These are phyloP conservation scores for Fragilariopsis cylindrus DNA, from an alignment of 108 stramenopile species.

Conservation along the genomic window DNA sequence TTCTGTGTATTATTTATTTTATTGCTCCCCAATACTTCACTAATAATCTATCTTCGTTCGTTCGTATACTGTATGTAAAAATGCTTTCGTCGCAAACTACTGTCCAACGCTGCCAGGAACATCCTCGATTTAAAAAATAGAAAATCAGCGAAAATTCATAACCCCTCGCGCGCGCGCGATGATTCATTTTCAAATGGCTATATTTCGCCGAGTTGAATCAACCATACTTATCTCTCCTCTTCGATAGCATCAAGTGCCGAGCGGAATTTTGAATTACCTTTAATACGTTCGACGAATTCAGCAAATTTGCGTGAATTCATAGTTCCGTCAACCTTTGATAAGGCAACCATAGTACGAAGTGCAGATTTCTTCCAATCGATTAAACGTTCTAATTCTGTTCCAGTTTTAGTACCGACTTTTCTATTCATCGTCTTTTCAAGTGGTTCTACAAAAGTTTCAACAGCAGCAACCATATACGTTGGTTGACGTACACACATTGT, in stretches of 20 bases:
- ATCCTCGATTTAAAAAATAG: no score
- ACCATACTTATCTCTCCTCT: conserved; percentile 34
- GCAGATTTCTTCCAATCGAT: conserved; percentile 88
- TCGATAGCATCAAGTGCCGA: conserved; percentile 52
- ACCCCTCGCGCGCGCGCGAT: no score
- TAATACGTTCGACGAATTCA: conserved; percentile 63
- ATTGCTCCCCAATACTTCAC: no score
- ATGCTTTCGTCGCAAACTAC: no score
- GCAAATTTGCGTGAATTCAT: conserved; percentile 71
- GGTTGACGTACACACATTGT: conserved; percentile 71
- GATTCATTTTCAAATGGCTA: neutral
- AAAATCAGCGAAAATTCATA: no score
- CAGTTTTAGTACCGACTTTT: conserved; percentile 78
- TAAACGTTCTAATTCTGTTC: conserved; percentile 77
- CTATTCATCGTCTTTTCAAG: conserved; percentile 86
- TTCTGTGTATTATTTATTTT: no score
- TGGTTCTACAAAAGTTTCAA: conserved; percentile 71
- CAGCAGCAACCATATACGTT: conserved; percentile 55
- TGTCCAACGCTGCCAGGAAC: no score
- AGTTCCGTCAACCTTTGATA: conserved; percentile 65
- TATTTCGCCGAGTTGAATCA: neutral
- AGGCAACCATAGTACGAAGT: conserved; percentile 68
- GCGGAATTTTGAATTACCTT: conserved; percentile 47
- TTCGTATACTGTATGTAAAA: no score
- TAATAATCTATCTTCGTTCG: no score